Evolutionary conservation across 2,329 filamentous ascomycete species (phyloP), one percentile per base, ranked within the genome.

Genomic region (Pseudogymnoascus sp.): DNA sequence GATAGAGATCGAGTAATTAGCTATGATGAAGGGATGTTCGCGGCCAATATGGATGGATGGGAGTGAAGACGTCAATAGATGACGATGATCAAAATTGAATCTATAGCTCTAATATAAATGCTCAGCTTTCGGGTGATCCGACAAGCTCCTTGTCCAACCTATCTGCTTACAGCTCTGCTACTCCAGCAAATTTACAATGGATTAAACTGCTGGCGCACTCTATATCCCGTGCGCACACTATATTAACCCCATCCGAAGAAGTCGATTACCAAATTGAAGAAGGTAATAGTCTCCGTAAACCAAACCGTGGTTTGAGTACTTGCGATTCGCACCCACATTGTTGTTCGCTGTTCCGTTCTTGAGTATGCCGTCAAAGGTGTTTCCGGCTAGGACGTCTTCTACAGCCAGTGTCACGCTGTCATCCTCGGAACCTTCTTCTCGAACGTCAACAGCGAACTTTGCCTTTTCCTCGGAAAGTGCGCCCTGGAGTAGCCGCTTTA

Each of bases 1-100:
- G 68, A 66, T 18, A 61, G 68, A 59, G 68, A 70, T 60, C 65
- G 68, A 8, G 65, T 70, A 1, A 69, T 70, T 58, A 70, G 59
- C 21, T 66, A 65, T 45, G 62, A 65, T 48, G 60, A 60, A 52
- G 62, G 39, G 5, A 61, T 61, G 59, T 61, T 61, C 9, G 52
- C 30, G 6, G 35, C 59, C 1, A 45, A 61, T 21, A 58, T 58
- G 18, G 33, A 60, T 23, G 48, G 41, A 37, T 59, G 56, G 19
- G 59, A 38, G 52, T 59, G 48, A 35, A 7, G 18, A 26, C 58
- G 35, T 35, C 2, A 41, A 41, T 28, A 26, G 12, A 3, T 39
- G 18, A 34, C 12, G 30, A 28, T 38, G 8, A 18, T 30, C 10
- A 23, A 41, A n/a, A 48, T n/a, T 28, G 39, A 28, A 28, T 48